These are phyloP conservation scores for Miamiensis avidus DNA, from an alignment of 169 alveolate genomes.

Conservation along the genomic window DNA sequence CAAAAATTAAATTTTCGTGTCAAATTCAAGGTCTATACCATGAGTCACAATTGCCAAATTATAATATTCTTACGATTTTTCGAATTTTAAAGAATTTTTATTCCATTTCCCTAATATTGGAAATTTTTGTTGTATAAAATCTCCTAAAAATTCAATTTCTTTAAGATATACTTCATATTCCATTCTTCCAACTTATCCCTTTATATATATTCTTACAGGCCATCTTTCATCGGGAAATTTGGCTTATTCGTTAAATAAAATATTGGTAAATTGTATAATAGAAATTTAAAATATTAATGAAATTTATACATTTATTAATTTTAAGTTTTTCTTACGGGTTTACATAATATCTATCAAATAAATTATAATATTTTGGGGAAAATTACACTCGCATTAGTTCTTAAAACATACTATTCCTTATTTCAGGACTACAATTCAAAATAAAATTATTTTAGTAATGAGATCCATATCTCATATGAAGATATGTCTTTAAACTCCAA, in stretches of 20 bases:
- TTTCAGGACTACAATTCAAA: too few relatives aligned
- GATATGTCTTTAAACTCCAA: neutral
- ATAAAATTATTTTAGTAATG: too few relatives aligned
- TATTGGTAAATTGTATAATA: too few relatives aligned
- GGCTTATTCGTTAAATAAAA: too few relatives aligned
- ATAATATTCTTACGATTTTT: too few relatives aligned
- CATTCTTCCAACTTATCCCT: neutral
- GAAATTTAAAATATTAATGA: too few relatives aligned
- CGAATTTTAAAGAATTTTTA: too few relatives aligned
- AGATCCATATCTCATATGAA: neutral
- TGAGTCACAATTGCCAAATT: neutral
- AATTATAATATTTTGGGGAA: too few relatives aligned
- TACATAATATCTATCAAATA: neutral
- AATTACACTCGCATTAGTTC: too few relatives aligned
- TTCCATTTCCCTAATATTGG: neutral
- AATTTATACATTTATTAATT: too few relatives aligned
- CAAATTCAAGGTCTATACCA: neutral
- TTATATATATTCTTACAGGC: neutral
- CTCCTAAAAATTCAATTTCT: neutral
- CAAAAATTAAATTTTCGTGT: neutral
- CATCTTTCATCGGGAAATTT: neutral
- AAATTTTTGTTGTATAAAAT: too few relatives aligned
- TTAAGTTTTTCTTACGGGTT: neutral
- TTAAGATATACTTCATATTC: neutral
- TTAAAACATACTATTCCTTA: neutral